phyloP scores from a whole-genome alignment of 805 yeast species.

The Wickerhamomyces ciferrii region DNA sequence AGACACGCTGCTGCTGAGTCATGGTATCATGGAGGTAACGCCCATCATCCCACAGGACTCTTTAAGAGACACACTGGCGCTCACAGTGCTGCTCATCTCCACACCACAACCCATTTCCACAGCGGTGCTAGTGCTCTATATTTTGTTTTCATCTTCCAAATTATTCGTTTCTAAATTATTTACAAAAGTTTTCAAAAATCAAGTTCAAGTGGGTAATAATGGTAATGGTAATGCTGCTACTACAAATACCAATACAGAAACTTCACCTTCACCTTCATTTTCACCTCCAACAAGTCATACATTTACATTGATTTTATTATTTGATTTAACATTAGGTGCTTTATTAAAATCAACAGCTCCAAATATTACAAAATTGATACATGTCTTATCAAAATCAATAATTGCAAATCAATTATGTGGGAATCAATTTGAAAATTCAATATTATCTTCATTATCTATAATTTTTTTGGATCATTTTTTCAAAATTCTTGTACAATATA shows the following conservation, averaged over 20 bases:
- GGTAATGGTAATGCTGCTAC: too few species aligned
- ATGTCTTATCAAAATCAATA: constrained; percentile 19
- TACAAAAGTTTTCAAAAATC: constrained; percentile 4
- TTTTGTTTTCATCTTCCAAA: constrained; percentile 14
- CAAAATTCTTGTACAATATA: constrained; percentile 4
- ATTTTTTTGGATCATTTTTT: constrained; percentile 10
- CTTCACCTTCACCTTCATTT: background rate
- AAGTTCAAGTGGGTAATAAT: background rate
- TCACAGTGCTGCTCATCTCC: constrained; percentile 16
- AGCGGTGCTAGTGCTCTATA: constrained; percentile 9
- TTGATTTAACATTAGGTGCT: constrained; percentile 13
- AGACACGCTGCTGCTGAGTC: too few species aligned
- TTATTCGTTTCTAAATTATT: constrained; percentile 9
- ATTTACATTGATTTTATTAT: constrained; percentile 8
- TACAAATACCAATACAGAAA: too few species aligned
- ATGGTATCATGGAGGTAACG: background rate
- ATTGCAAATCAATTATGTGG: constrained; percentile 17
- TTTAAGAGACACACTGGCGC: constrained; percentile 19
- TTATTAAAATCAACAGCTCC: constrained; percentile 17
- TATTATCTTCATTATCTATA: constrained; percentile 5
- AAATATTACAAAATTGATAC: constrained; percentile 13
- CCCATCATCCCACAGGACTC: constrained; percentile 16
- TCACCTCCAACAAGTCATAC: background rate
- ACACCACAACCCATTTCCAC: constrained; percentile 18
- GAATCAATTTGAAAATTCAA: constrained; percentile 8